Evolutionary conservation across 805 yeast species (phyloP).

Genomic region (Hanseniaspora taiwanica): DNA sequence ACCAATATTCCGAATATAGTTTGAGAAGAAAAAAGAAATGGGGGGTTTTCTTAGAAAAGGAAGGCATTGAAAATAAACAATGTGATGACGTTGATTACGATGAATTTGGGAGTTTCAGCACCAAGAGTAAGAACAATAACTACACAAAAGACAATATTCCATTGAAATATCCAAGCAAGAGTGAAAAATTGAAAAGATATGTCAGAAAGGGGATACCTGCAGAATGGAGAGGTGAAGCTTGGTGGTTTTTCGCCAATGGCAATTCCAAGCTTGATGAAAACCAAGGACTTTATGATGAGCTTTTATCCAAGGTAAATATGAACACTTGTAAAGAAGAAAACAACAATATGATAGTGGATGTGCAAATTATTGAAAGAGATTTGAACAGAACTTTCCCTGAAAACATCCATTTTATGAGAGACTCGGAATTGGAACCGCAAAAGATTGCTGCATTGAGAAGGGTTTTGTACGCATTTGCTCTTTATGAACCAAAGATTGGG

Average conservation of each 20-base stretch:
- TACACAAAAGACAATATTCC: background rate
- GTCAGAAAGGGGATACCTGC: constrained; percentile 91
- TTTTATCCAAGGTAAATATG: too few species aligned
- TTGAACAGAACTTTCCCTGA: constrained; percentile 92
- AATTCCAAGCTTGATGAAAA: constrained; percentile 56
- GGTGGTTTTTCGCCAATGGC: constrained; percentile 93
- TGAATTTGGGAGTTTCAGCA: background rate
- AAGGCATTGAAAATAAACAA: constrained; percentile 46
- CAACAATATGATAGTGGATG: constrained; percentile 30
- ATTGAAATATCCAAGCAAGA: constrained; percentile 62
- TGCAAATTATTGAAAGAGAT: constrained; percentile 90
- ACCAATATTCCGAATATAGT: constrained; percentile 48
- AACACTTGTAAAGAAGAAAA: too few species aligned
- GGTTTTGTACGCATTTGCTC: constrained; percentile 72
- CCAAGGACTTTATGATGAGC: constrained; percentile 63
- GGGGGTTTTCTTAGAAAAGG: constrained; percentile 49
- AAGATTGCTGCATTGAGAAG: constrained; percentile 63
- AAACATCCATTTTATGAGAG: constrained; percentile 60
- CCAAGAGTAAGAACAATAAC: background rate
- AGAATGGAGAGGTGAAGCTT: constrained; percentile 93
- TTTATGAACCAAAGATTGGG: constrained; percentile 79
- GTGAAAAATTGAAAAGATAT: constrained; percentile 67
- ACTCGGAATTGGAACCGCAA: constrained; percentile 38
- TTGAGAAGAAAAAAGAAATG: constrained; percentile 63
- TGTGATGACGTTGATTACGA: too few species aligned